A percentile compares a stretch with the other conserved stretches of the same genome.
These are phyloP conservation scores for Tricholoma matsutake DNA, from an alignment of 768 basidiomycete genomes.

Conservation along the genomic window DNA sequence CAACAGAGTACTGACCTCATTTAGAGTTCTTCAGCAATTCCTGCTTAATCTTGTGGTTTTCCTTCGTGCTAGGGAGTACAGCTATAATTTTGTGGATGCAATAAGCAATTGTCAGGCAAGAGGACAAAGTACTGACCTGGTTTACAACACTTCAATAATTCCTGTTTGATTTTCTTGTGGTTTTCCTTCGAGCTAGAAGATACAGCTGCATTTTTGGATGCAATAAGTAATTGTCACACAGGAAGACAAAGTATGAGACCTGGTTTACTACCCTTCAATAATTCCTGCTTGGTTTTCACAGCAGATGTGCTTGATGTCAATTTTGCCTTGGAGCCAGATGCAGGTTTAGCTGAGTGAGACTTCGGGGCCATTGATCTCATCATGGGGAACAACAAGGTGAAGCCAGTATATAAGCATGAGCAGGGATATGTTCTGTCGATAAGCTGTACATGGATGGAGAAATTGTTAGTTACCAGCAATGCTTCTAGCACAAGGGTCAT, in stretches of 20 bases:
- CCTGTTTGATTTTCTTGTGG: neutral
- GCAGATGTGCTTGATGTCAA: neutral
- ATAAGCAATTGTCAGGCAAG: neutral
- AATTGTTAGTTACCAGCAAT: neutral
- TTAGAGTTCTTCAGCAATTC: neutral
- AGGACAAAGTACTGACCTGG: neutral
- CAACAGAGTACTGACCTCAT: neutral
- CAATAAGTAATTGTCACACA: neutral
- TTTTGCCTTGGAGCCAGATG: neutral
- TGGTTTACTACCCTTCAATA: neutral
- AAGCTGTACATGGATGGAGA: neutral
- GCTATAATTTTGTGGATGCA: neutral
- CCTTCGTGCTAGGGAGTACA: neutral
- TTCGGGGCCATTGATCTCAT: neutral
- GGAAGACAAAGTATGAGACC: neutral
- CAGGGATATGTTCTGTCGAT: neutral
- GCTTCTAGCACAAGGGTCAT: too few species aligned
- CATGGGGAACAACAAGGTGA: neutral
- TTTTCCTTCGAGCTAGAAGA: neutral
- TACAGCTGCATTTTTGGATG: neutral
- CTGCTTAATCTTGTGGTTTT: conserved; percentile 1
- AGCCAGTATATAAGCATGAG: neutral
- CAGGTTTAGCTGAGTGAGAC: neutral
- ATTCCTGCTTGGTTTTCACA: neutral
- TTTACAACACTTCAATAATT: neutral